Percentiles rank a stretch among this genome's conserved stretches.
Conservation (phyloP, 495 filamentous ascomycete species). For the Neurospora pannonica region DNA sequence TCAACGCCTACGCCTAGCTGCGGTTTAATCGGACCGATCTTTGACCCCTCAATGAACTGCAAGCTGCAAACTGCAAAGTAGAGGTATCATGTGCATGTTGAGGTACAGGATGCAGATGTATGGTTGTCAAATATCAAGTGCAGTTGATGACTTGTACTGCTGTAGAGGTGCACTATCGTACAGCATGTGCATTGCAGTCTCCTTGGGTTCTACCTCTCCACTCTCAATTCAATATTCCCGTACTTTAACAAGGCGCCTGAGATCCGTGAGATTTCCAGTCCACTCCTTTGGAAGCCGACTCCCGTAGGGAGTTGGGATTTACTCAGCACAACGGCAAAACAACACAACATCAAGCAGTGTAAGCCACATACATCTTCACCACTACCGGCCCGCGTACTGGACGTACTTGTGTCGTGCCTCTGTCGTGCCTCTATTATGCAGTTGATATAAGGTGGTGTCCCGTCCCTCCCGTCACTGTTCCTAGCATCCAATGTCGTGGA, state of each 20-base stretch:
- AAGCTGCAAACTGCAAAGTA: not conserved
- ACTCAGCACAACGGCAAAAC: no score
- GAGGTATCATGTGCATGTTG: not conserved
- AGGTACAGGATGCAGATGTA: not conserved
- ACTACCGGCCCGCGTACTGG: not conserved
- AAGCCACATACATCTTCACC: not conserved
- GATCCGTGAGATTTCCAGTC: no score
- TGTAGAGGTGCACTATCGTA: no score
- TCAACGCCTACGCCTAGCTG: not conserved
- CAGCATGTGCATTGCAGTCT: no score
- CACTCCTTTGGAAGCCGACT: no score
- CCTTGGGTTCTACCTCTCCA: no score
- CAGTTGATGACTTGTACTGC: not conserved
- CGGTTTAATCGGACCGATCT: not conserved
- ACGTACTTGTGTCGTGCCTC: no score
- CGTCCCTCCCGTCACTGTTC: no score
- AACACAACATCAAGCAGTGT: no score
- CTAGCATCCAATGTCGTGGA: not conserved
- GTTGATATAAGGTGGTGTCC: not conserved
- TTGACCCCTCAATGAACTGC: not conserved
- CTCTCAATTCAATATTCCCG: no score
- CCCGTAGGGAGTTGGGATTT: no score
- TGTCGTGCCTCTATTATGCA: not conserved
- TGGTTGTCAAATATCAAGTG: not conserved
- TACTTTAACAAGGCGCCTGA: no score